These are phyloP conservation scores for Elongisporangium anandrum DNA, from an alignment of 352 stramenopile species.

Conservation along the genomic window DNA sequence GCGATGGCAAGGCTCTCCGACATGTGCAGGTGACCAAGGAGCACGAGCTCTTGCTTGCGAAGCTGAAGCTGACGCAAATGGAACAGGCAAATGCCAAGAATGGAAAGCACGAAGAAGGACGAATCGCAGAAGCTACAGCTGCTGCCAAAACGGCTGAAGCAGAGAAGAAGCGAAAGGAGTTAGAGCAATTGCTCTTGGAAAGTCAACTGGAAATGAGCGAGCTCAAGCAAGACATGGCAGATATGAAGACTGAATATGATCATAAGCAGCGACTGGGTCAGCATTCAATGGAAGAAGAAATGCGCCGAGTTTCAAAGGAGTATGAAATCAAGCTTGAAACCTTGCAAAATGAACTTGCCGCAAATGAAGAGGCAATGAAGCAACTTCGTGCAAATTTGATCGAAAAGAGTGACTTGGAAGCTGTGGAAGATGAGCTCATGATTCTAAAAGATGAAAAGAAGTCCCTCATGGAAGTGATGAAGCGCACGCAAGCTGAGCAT, in stretches of 20 bases:
- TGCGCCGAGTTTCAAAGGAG: conserved; percentile 38
- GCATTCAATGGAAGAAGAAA: conserved; percentile 26
- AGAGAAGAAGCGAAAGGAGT: conserved; percentile 30
- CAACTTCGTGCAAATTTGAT: conserved; percentile 37
- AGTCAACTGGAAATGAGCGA: conserved; percentile 51
- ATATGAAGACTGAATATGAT: conserved; percentile 33
- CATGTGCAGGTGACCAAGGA: conserved; percentile 59
- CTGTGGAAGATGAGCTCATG: conserved; percentile 34
- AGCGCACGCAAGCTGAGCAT: conserved; percentile 34
- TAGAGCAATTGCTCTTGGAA: conserved; percentile 47
- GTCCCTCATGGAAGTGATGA: conserved; percentile 35
- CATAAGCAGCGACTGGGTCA: conserved; percentile 22
- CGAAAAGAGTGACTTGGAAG: conserved; percentile 43
- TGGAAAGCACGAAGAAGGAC: conserved; percentile 26
- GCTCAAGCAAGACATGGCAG: conserved; percentile 44
- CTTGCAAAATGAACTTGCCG: conserved; percentile 31
- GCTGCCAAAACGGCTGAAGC: conserved; percentile 13
- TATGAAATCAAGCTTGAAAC: conserved; percentile 43
- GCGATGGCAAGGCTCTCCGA: conserved; percentile 41
- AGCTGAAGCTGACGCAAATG: conserved; percentile 59
- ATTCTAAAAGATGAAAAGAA: conserved; percentile 47
- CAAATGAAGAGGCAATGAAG: conserved; percentile 44
- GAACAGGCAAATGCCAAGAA: conserved; percentile 33
- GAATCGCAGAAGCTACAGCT: conserved; percentile 22
- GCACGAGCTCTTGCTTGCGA: conserved; percentile 52